A percentile compares a stretch with the other conserved stretches of the same genome.
These are phyloP conservation scores for Annulohypoxylon nitens DNA, from an alignment of 495 filamentous ascomycete genomes.

Conservation along the genomic window DNA sequence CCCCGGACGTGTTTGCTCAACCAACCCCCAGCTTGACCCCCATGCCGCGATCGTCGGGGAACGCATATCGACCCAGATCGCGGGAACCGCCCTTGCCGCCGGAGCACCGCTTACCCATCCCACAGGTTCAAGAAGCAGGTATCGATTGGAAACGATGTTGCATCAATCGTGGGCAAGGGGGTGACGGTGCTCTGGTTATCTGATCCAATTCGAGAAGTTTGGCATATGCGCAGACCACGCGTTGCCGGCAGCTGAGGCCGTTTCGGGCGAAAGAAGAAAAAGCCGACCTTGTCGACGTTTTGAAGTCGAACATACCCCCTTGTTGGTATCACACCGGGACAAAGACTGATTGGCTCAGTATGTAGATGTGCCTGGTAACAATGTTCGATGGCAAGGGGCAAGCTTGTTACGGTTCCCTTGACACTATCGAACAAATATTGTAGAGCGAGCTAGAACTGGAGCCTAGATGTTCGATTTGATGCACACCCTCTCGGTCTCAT, in stretches of 20 bases:
- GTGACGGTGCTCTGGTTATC: conserved; percentile 2
- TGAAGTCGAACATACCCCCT: conserved; percentile 26
- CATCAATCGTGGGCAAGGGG: conserved; percentile 28
- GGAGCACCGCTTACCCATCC: conserved; percentile 28
- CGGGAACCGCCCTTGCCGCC: conserved; percentile 42
- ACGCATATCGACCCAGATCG: conserved; percentile 43
- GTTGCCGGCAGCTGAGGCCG: conserved; percentile 6
- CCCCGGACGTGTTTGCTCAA: conserved; percentile 43
- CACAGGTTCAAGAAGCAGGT: conserved; percentile 22
- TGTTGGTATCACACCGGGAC: conserved; percentile 34
- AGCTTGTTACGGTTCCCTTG: conserved; percentile 11
- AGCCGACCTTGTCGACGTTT: conserved; percentile 18
- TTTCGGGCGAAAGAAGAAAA: conserved; percentile 12
- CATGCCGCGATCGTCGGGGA: conserved; percentile 44
- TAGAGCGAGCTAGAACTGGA: conserved; percentile 27
- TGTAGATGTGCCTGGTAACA: conserved; percentile 13
- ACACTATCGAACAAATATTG: conserved; percentile 10
- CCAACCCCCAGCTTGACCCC: conserved; percentile 19
- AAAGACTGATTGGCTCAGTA: conserved; percentile 19
- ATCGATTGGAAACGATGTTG: conserved; percentile 25
- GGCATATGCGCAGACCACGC: neutral
- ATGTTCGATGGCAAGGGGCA: conserved; percentile 2
- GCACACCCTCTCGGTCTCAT: neutral
- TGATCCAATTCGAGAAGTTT: conserved; percentile 23
- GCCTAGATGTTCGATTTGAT: conserved; percentile 18